Percentiles rank a stretch among this genome's conserved stretches.
Conservation (phyloP, 768 basidiomycete genomes). For the Favolaschia claudopus region DNA sequence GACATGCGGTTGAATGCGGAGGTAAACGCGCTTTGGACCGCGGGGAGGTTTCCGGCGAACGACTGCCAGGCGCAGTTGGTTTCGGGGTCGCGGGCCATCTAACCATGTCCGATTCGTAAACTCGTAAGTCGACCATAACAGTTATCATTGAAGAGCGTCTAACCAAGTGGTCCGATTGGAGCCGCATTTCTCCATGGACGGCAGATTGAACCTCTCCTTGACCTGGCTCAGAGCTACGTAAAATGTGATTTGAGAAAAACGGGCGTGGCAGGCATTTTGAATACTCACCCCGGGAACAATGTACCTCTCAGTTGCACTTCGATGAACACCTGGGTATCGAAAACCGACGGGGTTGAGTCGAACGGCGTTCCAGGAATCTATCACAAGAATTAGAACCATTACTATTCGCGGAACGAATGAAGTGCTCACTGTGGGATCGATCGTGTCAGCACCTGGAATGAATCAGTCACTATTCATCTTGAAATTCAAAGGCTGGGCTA, state of each 20-base stretch:
- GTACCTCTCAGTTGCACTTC: conserved; percentile 27
- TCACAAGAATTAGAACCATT: too few species aligned
- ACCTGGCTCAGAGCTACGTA: too few species aligned
- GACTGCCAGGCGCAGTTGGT: conserved; percentile 14
- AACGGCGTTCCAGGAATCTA: conserved; percentile 27
- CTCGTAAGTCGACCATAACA: too few species aligned
- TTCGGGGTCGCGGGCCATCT: conserved; percentile 1
- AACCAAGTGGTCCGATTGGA: conserved; percentile 18
- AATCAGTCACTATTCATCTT: neutral
- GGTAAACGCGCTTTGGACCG: conserved; percentile 35
- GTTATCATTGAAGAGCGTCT: too few species aligned
- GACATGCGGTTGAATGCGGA: conserved; percentile 44
- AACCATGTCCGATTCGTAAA: too few species aligned
- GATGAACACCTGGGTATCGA: conserved; percentile 34
- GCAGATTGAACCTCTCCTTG: conserved; percentile 18
- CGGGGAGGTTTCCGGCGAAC: conserved; percentile 28
- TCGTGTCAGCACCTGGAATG: conserved; percentile 4
- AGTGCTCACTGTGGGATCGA: conserved; percentile 5
- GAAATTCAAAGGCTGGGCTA: neutral
- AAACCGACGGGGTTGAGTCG: conserved; percentile 28
- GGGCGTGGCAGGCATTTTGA: conserved; percentile 14
- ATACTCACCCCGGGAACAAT: conserved; percentile 31
- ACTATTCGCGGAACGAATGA: too few species aligned
- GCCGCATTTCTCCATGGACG: conserved; percentile 21
- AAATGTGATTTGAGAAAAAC: too few species aligned